These are phyloP conservation scores for Coniella lustricola DNA, from an alignment of 2,329 filamentous ascomycete species.

Conservation along the genomic window DNA sequence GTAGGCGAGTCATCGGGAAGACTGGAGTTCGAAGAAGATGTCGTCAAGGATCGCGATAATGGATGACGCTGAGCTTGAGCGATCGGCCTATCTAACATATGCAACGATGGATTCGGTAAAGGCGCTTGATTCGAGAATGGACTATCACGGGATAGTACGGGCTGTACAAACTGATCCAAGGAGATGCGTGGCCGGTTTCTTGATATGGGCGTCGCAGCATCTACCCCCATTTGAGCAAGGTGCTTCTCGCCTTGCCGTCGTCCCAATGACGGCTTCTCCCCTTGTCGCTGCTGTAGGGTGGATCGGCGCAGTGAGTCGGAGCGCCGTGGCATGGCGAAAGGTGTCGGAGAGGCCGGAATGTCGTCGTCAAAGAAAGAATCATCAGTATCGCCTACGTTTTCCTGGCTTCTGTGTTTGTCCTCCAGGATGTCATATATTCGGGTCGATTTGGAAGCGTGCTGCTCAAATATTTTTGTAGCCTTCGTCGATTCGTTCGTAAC, in stretches of 20 bases:
- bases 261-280: constrained; percentile 59
- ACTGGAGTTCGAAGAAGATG: constrained; percentile 78
- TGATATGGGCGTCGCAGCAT: constrained; percentile 49
- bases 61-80: constrained; percentile 61
- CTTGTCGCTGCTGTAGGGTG: constrained; percentile 77
- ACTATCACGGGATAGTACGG: constrained; percentile 50
- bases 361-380: constrained; percentile 36
- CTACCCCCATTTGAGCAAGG: constrained; percentile 42
- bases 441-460: constrained; percentile 30
- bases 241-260: constrained; percentile 51
- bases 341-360: constrained; percentile 35
- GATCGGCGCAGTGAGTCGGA: constrained; percentile 77
- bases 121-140: constrained; percentile 52
- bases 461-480: constrained; percentile 72
- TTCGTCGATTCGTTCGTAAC: constrained; percentile 54
- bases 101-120: constrained; percentile 47
- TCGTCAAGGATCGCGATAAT: constrained; percentile 77
- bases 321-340: constrained; percentile 56
- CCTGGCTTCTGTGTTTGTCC: constrained; percentile 42
- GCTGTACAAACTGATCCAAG: constrained; percentile 68
- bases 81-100: constrained; percentile 36
- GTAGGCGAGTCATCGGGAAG: constrained; percentile 65
- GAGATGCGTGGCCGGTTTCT: constrained; percentile 67
- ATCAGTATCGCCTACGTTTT: constrained; percentile 46
- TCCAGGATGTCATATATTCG: constrained; percentile 42